Evolutionary conservation across 306 rosid genomes (phyloP), one percentile per base, ranked within the genome.

Genomic region (Begonia loranthoides): DNA sequence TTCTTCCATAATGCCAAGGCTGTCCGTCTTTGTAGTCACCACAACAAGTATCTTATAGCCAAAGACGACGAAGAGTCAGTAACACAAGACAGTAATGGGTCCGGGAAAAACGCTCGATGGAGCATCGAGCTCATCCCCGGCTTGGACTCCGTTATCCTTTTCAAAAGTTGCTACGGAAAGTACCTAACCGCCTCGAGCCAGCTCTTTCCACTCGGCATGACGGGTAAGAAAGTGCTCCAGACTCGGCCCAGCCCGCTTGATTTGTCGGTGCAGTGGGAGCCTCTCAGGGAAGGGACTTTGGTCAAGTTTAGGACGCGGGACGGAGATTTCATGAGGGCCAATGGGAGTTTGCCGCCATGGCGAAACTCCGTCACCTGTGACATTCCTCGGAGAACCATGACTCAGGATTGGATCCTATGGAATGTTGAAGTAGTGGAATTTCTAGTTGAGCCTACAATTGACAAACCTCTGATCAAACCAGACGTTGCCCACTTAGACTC

Each of bases 341-440:
- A 90, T 40, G 94, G 94, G 0, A 94, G 95, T 0, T 6, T 90
- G 15, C 99, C 99, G 0, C 95, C 95, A 1, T 90, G 99, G 99
- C 50, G 92, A 15, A 86, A 90, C 70, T 78, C 94, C 4, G 79
- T 90, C 9, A 90, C 99, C 15, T 94, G 83, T 46, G 99, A 90
- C 39, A 55, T 78, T 14, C 99, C 99, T 0, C 83, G 75, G 7
- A 63, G 95, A 49, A 76, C 95, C 12, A 61, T 60, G 0, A 90
- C 94, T 0, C 99, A 82, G 65, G 95, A 90, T 49, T 86, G 99
- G 99, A 39, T 90, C 36, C 49, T 82, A 38, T 90, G 95, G 99
- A 75, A 64, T 17, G 69, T 90, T 17, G 99, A 90, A 39, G 54
- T 90, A 7, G 59, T 90, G 3, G 92, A 86, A 76, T 82, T 82